Conservation (phyloP, 1,284 basidiomycete species). For the Golubevia sp. region DNA sequence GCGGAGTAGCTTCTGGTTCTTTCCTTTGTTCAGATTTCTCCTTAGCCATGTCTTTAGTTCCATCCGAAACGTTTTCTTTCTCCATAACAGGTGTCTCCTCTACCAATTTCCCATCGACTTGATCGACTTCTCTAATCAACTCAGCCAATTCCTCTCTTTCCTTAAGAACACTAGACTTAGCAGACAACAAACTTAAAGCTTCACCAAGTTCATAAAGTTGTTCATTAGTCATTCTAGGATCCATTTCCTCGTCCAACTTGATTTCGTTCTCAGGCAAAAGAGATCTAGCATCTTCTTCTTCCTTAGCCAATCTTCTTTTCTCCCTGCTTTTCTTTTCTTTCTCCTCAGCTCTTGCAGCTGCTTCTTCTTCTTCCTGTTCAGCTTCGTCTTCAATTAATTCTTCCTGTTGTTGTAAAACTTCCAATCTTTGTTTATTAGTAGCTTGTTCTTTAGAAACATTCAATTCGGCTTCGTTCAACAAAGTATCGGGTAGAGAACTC, state of each 20-base stretch:
- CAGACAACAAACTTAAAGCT: constrained; percentile 51
- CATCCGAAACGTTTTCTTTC: not conserved
- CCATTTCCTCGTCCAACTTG: constrained; percentile 20
- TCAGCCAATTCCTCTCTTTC: constrained; percentile 54
- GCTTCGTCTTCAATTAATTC: constrained; percentile 60
- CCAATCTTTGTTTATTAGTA: constrained; percentile 60
- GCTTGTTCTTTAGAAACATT: constrained; percentile 55
- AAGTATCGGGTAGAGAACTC: constrained; percentile 53
- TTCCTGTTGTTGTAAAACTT: constrained; percentile 59
- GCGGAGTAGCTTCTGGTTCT: not conserved
- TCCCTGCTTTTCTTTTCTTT: constrained; percentile 46
- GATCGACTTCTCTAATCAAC: constrained; percentile 38
- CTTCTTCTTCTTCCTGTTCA: constrained; percentile 58
- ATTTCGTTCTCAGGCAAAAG: constrained; percentile 35
- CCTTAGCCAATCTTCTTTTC: constrained; percentile 28
- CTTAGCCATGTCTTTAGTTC: not conserved
- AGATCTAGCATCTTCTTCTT: constrained; percentile 40
- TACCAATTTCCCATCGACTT: constrained; percentile 1
- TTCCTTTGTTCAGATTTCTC: not conserved
- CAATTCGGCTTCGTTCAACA: constrained; percentile 58
- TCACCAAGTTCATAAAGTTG: constrained; percentile 59
- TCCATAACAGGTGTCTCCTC: not conserved
- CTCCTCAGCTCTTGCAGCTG: constrained; percentile 46
- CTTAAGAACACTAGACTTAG: constrained; percentile 55
- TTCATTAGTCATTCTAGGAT: constrained; percentile 57